Evolutionary conservation across 176 grass and related monocot genomes (phyloP), one percentile per base, ranked within the genome.

Genomic region (Tuctoria greenei): DNA sequence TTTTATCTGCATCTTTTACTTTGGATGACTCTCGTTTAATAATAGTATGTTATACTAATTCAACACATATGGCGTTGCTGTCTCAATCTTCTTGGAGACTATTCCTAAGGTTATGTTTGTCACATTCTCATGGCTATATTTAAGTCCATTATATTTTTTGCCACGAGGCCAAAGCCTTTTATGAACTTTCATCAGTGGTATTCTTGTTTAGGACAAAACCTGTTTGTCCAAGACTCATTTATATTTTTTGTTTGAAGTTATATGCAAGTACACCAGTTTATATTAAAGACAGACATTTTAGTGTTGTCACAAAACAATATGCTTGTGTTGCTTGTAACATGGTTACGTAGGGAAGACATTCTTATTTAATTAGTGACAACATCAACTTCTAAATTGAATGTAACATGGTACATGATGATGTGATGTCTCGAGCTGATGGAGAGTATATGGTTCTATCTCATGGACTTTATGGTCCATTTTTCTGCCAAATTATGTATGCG

Each of bases 1-100:
- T 74, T 67, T 83, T 40, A 41, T 80, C 60, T 66, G 25, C 8
- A 49, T 52, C 52, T 20, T n/a, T 60, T 76, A 36, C 46, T 44
- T 8, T 87, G 24, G 11, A 50, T 83, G 64, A 41, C n/a, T 34
- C 31, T 46, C 2, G n/a, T 20, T 72, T 65, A 18, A 24, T 27
- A 63, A 55, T 56, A 70, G 9, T 6, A 68, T 62, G 8, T 31
- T 52, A 21, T 82, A 67, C 61, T 83, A 24, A 67, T 78, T 25
- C 74, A 50, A 35, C 43, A 67, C 11, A 39, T 47, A 60, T 4
- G 23, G 41, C 38, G 50, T 72, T 24, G 18, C 12, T 41, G 54
- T 66, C 8, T 31, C 45, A 21, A 26, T 82, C 35, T 14, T 56
- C 64, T 41, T 65, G 25, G 23, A 58, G 55, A 12, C 55, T 11